phyloP scores from a whole-genome alignment of 345 rosid species.

The Carallia brachiata region DNA sequence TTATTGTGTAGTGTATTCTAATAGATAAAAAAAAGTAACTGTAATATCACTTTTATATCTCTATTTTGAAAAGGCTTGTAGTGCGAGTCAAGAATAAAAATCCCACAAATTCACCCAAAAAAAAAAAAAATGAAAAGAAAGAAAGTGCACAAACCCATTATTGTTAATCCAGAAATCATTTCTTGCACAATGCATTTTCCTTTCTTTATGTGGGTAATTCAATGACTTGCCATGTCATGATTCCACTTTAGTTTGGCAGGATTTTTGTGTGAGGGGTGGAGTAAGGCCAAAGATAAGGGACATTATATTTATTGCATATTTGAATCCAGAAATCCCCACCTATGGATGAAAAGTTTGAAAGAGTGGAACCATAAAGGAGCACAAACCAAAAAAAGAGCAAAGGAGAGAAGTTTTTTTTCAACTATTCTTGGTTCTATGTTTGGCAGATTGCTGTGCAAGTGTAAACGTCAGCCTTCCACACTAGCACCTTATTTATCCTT shows the following conservation, averaged over 20 bases:
- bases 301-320: conserved; percentile 29
- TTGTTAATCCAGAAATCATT: conserved; percentile 25
- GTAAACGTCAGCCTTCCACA: conserved; percentile 35
- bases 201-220: conserved; percentile 32
- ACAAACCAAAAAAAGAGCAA: conserved; percentile 1
- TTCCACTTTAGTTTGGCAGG: conserved; percentile 19
- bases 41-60: no score
- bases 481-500: conserved; percentile 9
- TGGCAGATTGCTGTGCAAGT: conserved; percentile 24
- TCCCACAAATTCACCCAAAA: conserved; percentile 25
- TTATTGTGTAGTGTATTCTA: no score
- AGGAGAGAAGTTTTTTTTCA: not conserved
- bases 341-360: conserved; percentile 30
- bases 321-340: conserved; percentile 32
- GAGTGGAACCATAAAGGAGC: conserved; percentile 16
- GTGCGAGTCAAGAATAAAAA: conserved; percentile 28
- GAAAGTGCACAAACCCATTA: conserved; percentile 7
- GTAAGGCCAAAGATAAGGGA: conserved; percentile 35
- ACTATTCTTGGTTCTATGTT: conserved; percentile 11
- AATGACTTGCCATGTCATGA: conserved; percentile 28
- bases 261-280: conserved; percentile 29
- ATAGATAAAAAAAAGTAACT: no score
- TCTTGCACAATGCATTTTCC: conserved; percentile 20
- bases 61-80: conserved; percentile 19
- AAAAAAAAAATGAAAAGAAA: not conserved